A percentile compares a stretch with the other conserved stretches of the same genome.
Evolutionary conservation across 805 yeast genomes (phyloP).

Genomic region (Metschnikowia picachoensis): DNA sequence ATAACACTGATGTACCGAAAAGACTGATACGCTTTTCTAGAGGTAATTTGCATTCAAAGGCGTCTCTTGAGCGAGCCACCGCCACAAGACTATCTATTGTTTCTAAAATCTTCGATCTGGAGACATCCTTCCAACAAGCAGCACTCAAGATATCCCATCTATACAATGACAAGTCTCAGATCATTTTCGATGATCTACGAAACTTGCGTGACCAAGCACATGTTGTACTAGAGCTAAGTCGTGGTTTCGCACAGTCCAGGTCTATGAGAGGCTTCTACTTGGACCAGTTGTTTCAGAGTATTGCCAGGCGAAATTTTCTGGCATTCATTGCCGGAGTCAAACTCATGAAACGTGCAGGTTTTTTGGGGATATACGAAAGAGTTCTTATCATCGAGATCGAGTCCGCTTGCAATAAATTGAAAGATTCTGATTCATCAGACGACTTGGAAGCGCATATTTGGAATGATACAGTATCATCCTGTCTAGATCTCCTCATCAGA

Average conservation of each 20-base stretch:
- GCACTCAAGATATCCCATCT: not conserved
- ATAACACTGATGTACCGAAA: too few species aligned
- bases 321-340: conserved; percentile 4
- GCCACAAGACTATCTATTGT: not conserved
- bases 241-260: conserved; percentile 7
- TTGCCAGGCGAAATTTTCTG: not conserved
- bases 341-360: conserved; percentile 1
- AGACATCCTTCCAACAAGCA: conserved; percentile 2
- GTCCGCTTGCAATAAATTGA: not conserved
- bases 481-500: conserved; percentile 1
- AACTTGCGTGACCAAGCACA: too few species aligned
- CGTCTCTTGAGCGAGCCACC: not conserved
- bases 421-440: too few species aligned
- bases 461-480: not conserved
- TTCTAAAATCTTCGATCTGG: not conserved
- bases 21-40: not conserved
- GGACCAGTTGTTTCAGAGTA: conserved; percentile 4
- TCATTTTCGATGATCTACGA: conserved; percentile 7
- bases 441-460: not conserved
- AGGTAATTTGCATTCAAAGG: not conserved
- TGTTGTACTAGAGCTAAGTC: conserved; percentile 3
- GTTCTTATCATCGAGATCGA: conserved; percentile 5
- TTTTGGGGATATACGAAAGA: conserved; percentile 4
- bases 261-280: conserved; percentile 6
- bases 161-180: not conserved